Base-by-base conservation (phyloP, 169 alveolate species). In the Ichthyophthirius multifiliis region DNA sequence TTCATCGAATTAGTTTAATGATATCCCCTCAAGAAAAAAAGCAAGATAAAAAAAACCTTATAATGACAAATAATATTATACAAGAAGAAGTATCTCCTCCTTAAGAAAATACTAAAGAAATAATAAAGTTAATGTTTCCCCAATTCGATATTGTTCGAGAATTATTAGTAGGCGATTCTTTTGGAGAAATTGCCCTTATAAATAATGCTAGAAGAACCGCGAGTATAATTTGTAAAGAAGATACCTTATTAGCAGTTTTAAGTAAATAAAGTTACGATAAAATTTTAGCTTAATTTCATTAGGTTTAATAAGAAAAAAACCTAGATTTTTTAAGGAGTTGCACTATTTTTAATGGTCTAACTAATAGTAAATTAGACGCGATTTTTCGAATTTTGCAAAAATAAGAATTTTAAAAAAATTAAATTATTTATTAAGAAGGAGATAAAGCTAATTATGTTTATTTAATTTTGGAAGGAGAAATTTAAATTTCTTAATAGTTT, bases 181-280 rank as follows among this genome's bases (percentile, higher is more conserved):
- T 76, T 31, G 83, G 83, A 12, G 83, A 76, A 41, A 55, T 76
- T 30, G 75, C 83, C 30, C 76, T 76, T 0, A 76, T 76, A 20
- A 76, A 67, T 35, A 76, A 76, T 48, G 45, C 62, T 4, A 76
- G 67, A 32, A 48, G 83, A 43, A 76, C 83, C 16, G 83, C 83
- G 23, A 76, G 76, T 15, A 76, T 76, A 20, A 39, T 76, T 16
- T 76, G 83, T 30, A 76, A 43, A 48, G 75, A 55, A 13, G 83
- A 76, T 7, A 39, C 76, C 12, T 55, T 45, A 23, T 63, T 76
- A 37, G 62, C 62, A 43, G 62, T 47, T 12, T 43, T 76, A 6
- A 32, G 46, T 5, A 76, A 76, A 30, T 34, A 62, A 12, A 73
- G 73, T 41, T 76, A 48, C 23, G 83, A 76, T 30, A 39, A 73